These are phyloP conservation scores for Pestalotiopsis sp. DNA, from an alignment of 2,329 filamentous ascomycete genomes.

Conservation along the genomic window DNA sequence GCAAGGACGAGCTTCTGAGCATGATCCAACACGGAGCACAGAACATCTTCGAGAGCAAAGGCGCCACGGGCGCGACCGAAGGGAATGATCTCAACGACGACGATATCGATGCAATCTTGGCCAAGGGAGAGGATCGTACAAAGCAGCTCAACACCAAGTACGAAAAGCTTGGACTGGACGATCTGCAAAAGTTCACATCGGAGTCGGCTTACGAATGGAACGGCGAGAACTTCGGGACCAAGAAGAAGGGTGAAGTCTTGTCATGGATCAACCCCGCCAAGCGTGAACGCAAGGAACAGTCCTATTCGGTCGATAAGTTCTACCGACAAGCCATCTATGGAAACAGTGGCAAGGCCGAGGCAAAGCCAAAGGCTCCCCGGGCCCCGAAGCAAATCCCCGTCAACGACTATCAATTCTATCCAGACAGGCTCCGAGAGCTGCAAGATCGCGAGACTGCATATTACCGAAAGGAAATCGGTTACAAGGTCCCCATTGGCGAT, in stretches of 20 bases:
- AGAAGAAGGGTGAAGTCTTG: conserved; percentile 89
- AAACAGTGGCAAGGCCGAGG: conserved; percentile 75
- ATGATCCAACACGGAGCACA: conserved; percentile 99
- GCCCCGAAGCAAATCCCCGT: conserved; percentile 90
- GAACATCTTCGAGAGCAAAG: conserved; percentile 81
- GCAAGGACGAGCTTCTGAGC: conserved; percentile 91
- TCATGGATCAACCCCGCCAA: conserved; percentile 99
- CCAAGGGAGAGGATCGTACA: conserved; percentile 85
- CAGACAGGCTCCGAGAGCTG: conserved; percentile 77
- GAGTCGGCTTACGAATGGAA: conserved; percentile 99
- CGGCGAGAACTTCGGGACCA: conserved; percentile 89
- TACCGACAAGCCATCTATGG: conserved; percentile 86
- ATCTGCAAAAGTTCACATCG: conserved; percentile 95
- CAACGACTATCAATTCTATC: conserved; percentile 98
- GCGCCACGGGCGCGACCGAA: conserved; percentile 63
- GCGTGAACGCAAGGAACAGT: conserved; percentile 96
- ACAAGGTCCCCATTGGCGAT: conserved; percentile 89
- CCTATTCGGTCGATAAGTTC: conserved; percentile 98
- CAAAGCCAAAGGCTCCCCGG: conserved; percentile 93
- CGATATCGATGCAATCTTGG: conserved; percentile 87
- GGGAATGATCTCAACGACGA: conserved; percentile 74
- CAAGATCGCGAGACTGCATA: conserved; percentile 96
- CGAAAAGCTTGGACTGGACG: conserved; percentile 94
- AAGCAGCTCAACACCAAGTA: conserved; percentile 91
- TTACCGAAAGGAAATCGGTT: conserved; percentile 94